Base-by-base conservation (phyloP, 345 rosid species). In the Cardamine occulta region DNA sequence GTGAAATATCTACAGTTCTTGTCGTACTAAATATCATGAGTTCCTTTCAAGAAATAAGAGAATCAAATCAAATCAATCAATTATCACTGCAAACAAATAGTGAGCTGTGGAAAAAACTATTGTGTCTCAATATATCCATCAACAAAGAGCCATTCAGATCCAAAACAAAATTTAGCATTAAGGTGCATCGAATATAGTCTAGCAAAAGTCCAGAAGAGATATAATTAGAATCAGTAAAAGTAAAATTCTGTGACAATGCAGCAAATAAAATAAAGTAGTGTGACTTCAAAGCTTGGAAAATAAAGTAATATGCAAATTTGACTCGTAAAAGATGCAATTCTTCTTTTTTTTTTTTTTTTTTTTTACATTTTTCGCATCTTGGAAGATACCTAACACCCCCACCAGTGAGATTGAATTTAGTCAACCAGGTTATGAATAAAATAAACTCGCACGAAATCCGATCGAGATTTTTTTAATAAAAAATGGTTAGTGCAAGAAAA, bases 21-120 rank as follows among this genome's bases (percentile, higher is more conserved):
- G 81, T 72, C 74, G 74, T 78, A 78, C 70, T 72, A 73, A 59
- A 60, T 59, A 66, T 66, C 78, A 78, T 59, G 15, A 51, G 74
- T 72, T 59, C 18, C 74, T 72, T 59, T 72, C 77, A 72, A 24
- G 11, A 42, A 66, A 66, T 13, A 59, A 64, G 39, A 52, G 69
- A 40, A 72, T 58, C 81, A 72, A 66, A 78, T 72, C 63, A 72
- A 35, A 63, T 45, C 64, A 60, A 13, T 77, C 73, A 72, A 72
- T 72, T 60, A 78, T 78, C 69, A 42, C 65, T 24, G 37, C 64
- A 69, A 53, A 35, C 49, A 32, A 78, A 72, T 19, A 59, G 69
- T 67, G 64, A 24, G 64, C 66, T 57, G 42, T 72, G 29, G 19
- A 19, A 19, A 70, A 48, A 68, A 58, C 34, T 58, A 10, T 3